Base-by-base conservation (phyloP, 1,284 basidiomycete genomes). In the Cutaneotrichosporon sp. region DNA sequence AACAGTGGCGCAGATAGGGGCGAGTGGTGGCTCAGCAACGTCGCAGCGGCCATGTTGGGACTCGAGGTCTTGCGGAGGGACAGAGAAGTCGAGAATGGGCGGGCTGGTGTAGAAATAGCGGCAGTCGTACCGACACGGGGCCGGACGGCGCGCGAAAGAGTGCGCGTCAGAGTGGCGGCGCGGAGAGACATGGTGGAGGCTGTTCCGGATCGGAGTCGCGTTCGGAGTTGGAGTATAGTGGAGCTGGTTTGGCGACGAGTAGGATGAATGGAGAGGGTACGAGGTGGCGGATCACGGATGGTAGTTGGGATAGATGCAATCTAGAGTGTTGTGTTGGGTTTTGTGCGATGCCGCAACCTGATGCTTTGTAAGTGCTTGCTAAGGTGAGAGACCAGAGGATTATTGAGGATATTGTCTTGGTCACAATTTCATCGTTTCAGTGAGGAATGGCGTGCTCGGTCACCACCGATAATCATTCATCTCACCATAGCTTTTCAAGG, bases 341-440 rank as follows among this genome's bases (percentile, higher is more conserved):
- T 53, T 53, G 51, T 53, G 51, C 51, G 51, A 53, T 53, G 31
- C 51, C 51, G 51, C 51, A 53, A 53, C 11, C 10, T 31, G 10
- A 4, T 11, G 8, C n/a, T n/a, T n/a, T 7, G 13, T 14, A 9
- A 18, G 8, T 30, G 11, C 18, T 32, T 26, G 31, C 11, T n/a
- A 16, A 31, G 13, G 51, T 30, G 3, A 16, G 18, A 34, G 51
- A 52, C 31, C 31, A 26, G 30, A 52, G 51, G n/a, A 51, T 4
- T 8, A 3, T n/a, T 10, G 30, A 52, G 51, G n/a, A 51, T 4
- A n/a, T 7, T n/a, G 18, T 16, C 16, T 18, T 46, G 7, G 42
- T 46, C 42, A 46, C 7, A 18, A 46, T 46, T 46, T 46, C 16
- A n/a, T 46, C 18, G 18, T 46, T 46, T 46, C 16, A 18, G 42